phyloP scores from a whole-genome alignment of 768 basidiomycete species.

The Lentinula sp. region DNA sequence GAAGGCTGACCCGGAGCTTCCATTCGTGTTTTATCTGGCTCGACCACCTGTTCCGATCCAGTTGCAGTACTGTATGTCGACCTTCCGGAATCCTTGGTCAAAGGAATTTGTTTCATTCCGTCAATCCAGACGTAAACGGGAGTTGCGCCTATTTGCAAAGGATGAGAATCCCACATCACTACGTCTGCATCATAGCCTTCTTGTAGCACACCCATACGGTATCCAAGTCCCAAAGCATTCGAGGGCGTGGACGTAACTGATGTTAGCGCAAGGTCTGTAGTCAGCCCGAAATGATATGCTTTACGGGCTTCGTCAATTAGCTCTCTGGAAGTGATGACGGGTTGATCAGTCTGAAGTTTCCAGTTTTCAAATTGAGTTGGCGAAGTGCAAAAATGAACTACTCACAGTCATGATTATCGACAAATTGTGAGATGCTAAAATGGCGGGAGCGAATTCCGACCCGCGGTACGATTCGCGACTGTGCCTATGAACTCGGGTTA shows the following conservation, averaged over 20 bases:
- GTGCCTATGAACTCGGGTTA: slow-evolving; percentile 12
- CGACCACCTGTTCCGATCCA: slow-evolving; percentile 12
- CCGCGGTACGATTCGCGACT: slow-evolving; percentile 63
- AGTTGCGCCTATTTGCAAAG: slow-evolving; percentile 67
- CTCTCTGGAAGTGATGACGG: slow-evolving; percentile 57
- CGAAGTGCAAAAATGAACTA: not conserved
- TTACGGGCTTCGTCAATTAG: slow-evolving; percentile 69
- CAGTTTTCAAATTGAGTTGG: not conserved
- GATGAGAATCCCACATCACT: slow-evolving; percentile 76
- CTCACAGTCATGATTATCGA: slow-evolving; percentile 56
- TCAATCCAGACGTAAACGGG: slow-evolving; percentile 80
- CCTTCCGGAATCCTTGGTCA: slow-evolving; percentile 31
- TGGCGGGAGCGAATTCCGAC: slow-evolving; percentile 38
- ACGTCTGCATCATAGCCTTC: slow-evolving; percentile 61
- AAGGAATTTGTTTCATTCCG: slow-evolving; percentile 66
- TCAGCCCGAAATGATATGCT: slow-evolving; percentile 63
- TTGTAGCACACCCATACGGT: slow-evolving; percentile 62
- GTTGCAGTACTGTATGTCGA: slow-evolving; percentile 36
- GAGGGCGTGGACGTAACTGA: slow-evolving; percentile 68
- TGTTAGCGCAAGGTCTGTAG: slow-evolving; percentile 49
- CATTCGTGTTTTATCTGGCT: slow-evolving; percentile 30
- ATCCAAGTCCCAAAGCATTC: slow-evolving; percentile 59
- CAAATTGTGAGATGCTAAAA: slow-evolving; percentile 52
- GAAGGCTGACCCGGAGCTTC: slow-evolving; percentile 49
- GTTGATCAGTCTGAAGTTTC: slow-evolving; percentile 45